Percentiles rank a stretch among this genome's conserved stretches.
phyloP scores from a whole-genome alignment of 805 yeast genomes.

The Cyberlindnera saturnus region DNA sequence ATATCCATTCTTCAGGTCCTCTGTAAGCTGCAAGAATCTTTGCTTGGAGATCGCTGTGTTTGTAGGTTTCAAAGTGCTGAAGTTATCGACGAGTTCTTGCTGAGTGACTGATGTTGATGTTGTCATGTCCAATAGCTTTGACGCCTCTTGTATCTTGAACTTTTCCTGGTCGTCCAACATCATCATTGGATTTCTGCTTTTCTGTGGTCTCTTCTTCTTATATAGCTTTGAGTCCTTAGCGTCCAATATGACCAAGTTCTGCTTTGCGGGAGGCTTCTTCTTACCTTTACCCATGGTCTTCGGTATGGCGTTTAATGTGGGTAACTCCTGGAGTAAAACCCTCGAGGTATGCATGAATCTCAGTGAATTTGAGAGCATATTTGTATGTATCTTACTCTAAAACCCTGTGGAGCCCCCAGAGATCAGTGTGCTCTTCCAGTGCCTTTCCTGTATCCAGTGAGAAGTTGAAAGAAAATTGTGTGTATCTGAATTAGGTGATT shows the following conservation, averaged over 20 bases:
- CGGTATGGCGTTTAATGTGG: not conserved
- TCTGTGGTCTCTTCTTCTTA: conserved; percentile 2
- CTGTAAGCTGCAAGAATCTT: conserved; percentile 14
- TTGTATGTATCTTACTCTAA: not conserved
- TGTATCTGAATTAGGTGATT: too few relatives aligned
- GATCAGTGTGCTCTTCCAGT: too few relatives aligned
- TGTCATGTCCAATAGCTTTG: conserved; percentile 6
- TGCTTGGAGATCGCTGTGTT: conserved; percentile 11
- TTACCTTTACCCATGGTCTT: conserved; percentile 18
- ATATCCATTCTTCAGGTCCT: conserved; percentile 9
- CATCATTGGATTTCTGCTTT: not conserved
- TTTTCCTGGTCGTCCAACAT: not conserved
- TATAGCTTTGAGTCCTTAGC: conserved; percentile 18
- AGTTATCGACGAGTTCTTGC: conserved; percentile 4
- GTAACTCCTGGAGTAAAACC: conserved; percentile 1
- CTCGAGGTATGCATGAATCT: conserved; percentile 7
- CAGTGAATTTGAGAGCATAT: not conserved
- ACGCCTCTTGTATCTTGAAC: conserved; percentile 1
- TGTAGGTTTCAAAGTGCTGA: conserved; percentile 13
- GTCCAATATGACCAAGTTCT: conserved; percentile 17
- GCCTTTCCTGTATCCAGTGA: too few relatives aligned
- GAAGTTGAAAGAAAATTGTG: too few relatives aligned
- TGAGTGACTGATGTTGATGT: conserved; percentile 1
- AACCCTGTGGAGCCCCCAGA: too few relatives aligned
- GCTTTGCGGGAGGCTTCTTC: conserved; percentile 20